Conservation (phyloP, 495 filamentous ascomycete species). For the Glutinoglossum americanum region DNA sequence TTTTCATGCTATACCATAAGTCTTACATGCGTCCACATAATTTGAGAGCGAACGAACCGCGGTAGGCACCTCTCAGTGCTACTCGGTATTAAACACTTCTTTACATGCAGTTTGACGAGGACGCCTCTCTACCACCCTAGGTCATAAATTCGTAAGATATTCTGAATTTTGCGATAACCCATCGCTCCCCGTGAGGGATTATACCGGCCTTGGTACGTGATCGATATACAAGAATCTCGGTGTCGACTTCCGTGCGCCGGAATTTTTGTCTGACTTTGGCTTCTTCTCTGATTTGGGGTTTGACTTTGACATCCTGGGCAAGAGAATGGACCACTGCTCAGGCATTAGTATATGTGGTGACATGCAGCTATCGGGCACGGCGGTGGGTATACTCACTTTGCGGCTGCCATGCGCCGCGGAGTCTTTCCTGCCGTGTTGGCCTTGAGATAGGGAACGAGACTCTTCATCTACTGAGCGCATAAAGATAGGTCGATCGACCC, state of each 20-base stretch:
- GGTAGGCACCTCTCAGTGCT: background rate
- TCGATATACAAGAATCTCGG: background rate
- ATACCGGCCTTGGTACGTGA: background rate
- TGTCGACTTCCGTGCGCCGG: background rate
- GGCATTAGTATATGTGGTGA: background rate
- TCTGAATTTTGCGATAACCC: background rate
- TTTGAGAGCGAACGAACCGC: background rate
- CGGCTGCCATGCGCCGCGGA: background rate
- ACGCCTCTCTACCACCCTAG: background rate
- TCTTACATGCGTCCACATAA: background rate
- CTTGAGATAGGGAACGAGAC: background rate
- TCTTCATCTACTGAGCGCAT: background rate
- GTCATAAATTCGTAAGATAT: background rate
- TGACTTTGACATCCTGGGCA: background rate
- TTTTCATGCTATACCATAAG: no score
- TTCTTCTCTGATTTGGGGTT: background rate
- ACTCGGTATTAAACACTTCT: background rate
- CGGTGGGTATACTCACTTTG: background rate
- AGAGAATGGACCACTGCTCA: background rate
- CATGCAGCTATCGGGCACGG: background rate
- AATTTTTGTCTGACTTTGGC: background rate
- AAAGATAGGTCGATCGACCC: background rate
- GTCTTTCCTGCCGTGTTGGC: background rate
- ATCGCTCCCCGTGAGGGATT: background rate
- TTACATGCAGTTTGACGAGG: background rate